Conservation (phyloP, 345 rosid species). For the Moringa oleifera region DNA sequence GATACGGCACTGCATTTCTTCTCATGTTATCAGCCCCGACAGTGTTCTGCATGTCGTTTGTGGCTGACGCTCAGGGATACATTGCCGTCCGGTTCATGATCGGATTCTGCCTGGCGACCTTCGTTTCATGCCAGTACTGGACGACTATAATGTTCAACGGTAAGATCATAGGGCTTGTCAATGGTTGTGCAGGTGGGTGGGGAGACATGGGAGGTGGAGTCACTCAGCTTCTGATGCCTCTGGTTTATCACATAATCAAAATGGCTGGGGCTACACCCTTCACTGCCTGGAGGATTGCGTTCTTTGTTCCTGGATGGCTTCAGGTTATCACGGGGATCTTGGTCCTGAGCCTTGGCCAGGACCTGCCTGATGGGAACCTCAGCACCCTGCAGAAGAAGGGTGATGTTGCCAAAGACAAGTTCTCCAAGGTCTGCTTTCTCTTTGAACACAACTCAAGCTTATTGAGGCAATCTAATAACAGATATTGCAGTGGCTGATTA, state of each 20-base stretch:
- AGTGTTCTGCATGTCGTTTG: conserved; percentile 64
- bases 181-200: conserved; percentile 69
- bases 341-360: conserved; percentile 59
- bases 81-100: conserved; percentile 59
- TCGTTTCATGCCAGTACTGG: conserved; percentile 74
- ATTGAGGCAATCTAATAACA: too few species aligned
- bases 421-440: conserved; percentile 40
- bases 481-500: neutral
- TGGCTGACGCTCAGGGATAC: conserved; percentile 38
- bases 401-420: conserved; percentile 45
- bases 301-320: conserved; percentile 52
- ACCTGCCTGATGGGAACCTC: conserved; percentile 68
- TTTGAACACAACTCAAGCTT: neutral
- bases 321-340: conserved; percentile 46
- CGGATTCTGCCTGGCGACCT: conserved; percentile 72
- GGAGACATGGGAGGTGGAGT: conserved; percentile 72
- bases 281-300: conserved; percentile 70
- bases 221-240: conserved; percentile 62
- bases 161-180: conserved; percentile 56
- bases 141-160: conserved; percentile 69
- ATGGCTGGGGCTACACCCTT: conserved; percentile 45
- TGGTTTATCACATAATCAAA: conserved; percentile 39
- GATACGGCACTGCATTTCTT: conserved; percentile 61
- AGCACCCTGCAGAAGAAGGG: conserved; percentile 50
- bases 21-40: conserved; percentile 58